Evolutionary conservation across 306 rosid genomes (phyloP), one percentile per base, ranked within the genome.

Genomic region (Bauhinia variegata): DNA sequence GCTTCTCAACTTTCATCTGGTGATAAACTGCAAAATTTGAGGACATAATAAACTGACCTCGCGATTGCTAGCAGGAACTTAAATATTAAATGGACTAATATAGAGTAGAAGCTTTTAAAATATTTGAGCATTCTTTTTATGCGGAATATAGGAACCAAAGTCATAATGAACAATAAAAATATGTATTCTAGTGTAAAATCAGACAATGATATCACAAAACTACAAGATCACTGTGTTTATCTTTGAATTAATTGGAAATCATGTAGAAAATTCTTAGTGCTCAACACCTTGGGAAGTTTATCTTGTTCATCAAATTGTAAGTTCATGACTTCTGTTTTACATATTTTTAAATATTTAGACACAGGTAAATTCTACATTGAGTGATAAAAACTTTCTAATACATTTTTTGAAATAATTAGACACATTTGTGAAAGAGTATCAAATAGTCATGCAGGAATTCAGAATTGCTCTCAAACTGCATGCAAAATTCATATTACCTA

Each of bases 401-500:
- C 47, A 38, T 46, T 46, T 47, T 47, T 47, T 47, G 47, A 46
- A 49, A 48, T 7, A 44, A 30, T 9, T 72, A 56, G 10, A 54
- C 8, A 8, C 17, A 14, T 51, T 34, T 37, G 36, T 32, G 46
- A 48, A 47, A 19, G 52, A 38, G 34, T 44, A 42, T 55, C 18
- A 43, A 37, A 53, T 18, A 28, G n/a, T 63, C 23, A 60, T 55
- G 44, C 10, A 18, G 67, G 56, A 59, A 50, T 59, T 42, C 17
- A 36, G 6, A 36, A 5, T 36, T 42, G 62, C 12, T 30, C 54
- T 37, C 67, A 63, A 31, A 43, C 2, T 38, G 63, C 66, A 62
- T 18, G 65, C 41, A 48, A 73, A 61, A 53, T 39, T 63, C 16
- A 54, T 15, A 42, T 47, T 84, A 93, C 97, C 99, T 60, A 88